Percentiles rank a stretch among this genome's conserved stretches.
Conservation (phyloP, 129 eudicot species). For the Centella asiatica region DNA sequence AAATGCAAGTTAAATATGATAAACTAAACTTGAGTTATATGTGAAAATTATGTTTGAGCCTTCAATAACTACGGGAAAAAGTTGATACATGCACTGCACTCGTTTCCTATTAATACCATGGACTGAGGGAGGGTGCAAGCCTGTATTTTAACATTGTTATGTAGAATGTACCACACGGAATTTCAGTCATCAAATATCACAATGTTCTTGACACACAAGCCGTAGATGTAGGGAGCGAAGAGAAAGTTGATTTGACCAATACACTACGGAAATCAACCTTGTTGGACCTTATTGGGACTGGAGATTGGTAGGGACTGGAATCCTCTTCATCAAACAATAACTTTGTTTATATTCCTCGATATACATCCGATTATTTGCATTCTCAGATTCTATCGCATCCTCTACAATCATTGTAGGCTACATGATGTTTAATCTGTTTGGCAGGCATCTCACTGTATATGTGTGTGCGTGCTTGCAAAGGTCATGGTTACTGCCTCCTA, state of each 20-base stretch:
- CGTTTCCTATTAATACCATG: too few relatives aligned
- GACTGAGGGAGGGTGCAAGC: constrained; percentile 77
- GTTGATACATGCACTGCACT: too few relatives aligned
- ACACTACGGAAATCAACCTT: constrained; percentile 48
- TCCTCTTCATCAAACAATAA: constrained; percentile 53
- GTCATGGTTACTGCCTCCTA: constrained; percentile 75
- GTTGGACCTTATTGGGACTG: constrained; percentile 56
- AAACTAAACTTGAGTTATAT: too few relatives aligned
- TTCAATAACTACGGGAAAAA: too few relatives aligned
- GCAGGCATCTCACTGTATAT: constrained; percentile 63
- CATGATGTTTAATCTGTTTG: constrained; percentile 80
- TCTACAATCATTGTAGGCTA: constrained; percentile 59
- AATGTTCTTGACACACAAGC: constrained; percentile 59
- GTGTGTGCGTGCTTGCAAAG: constrained; percentile 52
- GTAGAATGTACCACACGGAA: constrained; percentile 66
- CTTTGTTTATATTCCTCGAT: constrained; percentile 82
- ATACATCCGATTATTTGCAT: constrained; percentile 82
- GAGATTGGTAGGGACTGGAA: constrained; percentile 77
- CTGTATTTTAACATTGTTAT: constrained; percentile 72
- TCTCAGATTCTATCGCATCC: constrained; percentile 57
- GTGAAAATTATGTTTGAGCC: too few relatives aligned
- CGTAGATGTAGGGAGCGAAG: constrained; percentile 45
- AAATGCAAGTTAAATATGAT: too few relatives aligned
- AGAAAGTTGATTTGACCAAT: constrained; percentile 41
- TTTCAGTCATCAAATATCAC: constrained; percentile 71